Evolutionary conservation across 2,329 filamentous ascomycete genomes (phyloP).

Genomic region (Aureobasidium uvarum): DNA sequence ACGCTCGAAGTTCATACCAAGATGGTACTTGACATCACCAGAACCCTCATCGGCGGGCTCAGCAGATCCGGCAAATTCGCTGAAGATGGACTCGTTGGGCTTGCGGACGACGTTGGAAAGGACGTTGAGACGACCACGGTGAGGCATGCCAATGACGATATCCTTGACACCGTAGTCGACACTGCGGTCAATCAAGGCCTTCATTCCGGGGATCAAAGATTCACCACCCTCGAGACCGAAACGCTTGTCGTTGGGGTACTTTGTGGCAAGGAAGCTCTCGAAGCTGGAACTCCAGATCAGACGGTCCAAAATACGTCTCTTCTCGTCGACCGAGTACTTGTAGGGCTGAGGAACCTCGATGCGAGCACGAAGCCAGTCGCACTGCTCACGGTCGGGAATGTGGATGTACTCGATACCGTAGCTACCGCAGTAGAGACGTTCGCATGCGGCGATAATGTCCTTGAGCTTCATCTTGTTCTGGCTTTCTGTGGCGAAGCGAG

Average conservation of each 20-base stretch:
- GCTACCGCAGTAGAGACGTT: conserved; percentile 95
- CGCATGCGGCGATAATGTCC: conserved; percentile 90
- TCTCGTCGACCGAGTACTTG: conserved; percentile 97
- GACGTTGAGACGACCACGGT: conserved; percentile 96
- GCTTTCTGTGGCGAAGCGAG: conserved; percentile 83
- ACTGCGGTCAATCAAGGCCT: conserved; percentile 95
- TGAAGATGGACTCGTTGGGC: conserved; percentile 99
- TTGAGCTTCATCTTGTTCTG: conserved; percentile 95
- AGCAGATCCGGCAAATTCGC: conserved; percentile 86
- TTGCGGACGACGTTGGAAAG: conserved; percentile 98
- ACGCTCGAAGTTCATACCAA: conserved; percentile 99
- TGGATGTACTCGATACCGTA: conserved; percentile 99
- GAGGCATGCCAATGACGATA: conserved; percentile 99
- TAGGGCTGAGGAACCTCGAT: conserved; percentile 92
- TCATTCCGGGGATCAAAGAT: conserved; percentile 97
- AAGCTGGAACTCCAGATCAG: conserved; percentile 99
- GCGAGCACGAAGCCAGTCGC: conserved; percentile 95
- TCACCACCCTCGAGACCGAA: conserved; percentile 98
- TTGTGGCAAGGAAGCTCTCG: conserved; percentile 90
- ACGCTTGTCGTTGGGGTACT: conserved; percentile 99
- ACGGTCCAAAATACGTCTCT: conserved; percentile 94
- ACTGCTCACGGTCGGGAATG: conserved; percentile 95
- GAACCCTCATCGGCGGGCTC: conserved; percentile 93
- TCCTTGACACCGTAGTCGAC: conserved; percentile 99
- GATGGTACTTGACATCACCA: conserved; percentile 98